Evolutionary conservation across 2,329 filamentous ascomycete species (phyloP).

Genomic region (Neophaeococcomyces aloes): DNA sequence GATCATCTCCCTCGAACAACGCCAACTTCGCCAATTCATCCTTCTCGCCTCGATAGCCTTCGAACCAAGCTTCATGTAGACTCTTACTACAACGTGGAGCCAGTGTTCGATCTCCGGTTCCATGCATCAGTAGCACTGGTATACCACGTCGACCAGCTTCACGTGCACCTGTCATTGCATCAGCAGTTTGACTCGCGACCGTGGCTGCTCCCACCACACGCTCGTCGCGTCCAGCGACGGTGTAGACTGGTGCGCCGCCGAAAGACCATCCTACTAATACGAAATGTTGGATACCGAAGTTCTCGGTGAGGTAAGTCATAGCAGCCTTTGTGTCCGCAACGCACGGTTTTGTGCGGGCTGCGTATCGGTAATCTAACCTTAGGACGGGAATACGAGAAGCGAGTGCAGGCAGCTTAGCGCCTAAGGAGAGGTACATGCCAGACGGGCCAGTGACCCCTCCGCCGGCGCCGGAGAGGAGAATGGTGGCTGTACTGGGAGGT

Average conservation of each 20-base stretch:
- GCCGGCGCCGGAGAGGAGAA: slow-evolving; percentile 28
- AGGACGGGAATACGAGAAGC: slow-evolving; percentile 30
- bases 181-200: slow-evolving; percentile 31
- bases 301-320: slow-evolving; percentile 28
- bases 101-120: slow-evolving; percentile 30
- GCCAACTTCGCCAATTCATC: slow-evolving; percentile 24
- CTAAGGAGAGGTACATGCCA: slow-evolving; percentile 33
- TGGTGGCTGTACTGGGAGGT: slow-evolving; percentile 12
- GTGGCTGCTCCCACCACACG: slow-evolving; percentile 31
- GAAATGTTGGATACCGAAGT: slow-evolving; percentile 26
- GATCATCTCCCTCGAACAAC: slow-evolving; percentile 34
- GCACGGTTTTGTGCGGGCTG: slow-evolving; percentile 29
- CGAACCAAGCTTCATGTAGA: slow-evolving; percentile 26
- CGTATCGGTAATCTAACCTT: slow-evolving; percentile 33
- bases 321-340: slow-evolving; percentile 28
- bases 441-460: slow-evolving; percentile 33
- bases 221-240: slow-evolving; percentile 24
- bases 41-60: slow-evolving; percentile 25
- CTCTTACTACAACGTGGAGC: slow-evolving; percentile 26
- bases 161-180: slow-evolving; percentile 23
- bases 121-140: slow-evolving; percentile 32
- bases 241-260: slow-evolving; percentile 34
- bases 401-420: slow-evolving; percentile 32
- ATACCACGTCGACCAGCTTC: slow-evolving; percentile 12
- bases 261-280: slow-evolving; percentile 37